phyloP scores from a whole-genome alignment of 2,329 filamentous ascomycete species.

The Apiospora saccharicola region DNA sequence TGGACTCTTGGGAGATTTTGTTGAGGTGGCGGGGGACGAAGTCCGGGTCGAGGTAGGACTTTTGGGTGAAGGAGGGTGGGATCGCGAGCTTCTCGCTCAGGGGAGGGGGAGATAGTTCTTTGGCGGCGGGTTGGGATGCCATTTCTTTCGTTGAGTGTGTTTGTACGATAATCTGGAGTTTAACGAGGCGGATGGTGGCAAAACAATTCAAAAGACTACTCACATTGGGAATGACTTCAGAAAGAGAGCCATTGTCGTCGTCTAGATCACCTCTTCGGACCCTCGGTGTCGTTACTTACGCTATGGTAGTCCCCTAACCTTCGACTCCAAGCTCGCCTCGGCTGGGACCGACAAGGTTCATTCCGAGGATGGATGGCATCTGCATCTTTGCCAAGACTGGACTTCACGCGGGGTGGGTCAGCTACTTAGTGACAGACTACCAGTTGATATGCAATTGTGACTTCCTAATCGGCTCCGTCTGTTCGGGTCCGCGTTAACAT shows the following conservation, averaged over 20 bases:
- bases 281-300: not conserved
- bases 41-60: slow-evolving; percentile 32
- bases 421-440: not conserved
- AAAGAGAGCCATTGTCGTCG: too few relatives aligned
- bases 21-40: slow-evolving; percentile 41
- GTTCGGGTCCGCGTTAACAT: not conserved
- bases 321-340: not conserved
- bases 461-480: not conserved
- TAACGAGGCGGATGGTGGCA: too few relatives aligned
- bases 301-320: not conserved
- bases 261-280: not conserved
- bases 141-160: not conserved
- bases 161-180: not conserved
- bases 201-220: too few relatives aligned
- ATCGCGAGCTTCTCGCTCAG: slow-evolving; percentile 25
- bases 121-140: not conserved
- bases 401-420: not conserved
- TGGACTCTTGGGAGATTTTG: slow-evolving; percentile 44
- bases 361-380: not conserved
- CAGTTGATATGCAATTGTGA: not conserved
- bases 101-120: not conserved
- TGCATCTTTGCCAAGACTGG: not conserved
- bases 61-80: slow-evolving; percentile 29
- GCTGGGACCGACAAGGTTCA: not conserved
- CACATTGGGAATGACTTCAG: too few relatives aligned